These are phyloP conservation scores for Sphagnum contortum DNA, from an alignment of 225 moss, liverwort and hornwort species.

Conservation along the genomic window DNA sequence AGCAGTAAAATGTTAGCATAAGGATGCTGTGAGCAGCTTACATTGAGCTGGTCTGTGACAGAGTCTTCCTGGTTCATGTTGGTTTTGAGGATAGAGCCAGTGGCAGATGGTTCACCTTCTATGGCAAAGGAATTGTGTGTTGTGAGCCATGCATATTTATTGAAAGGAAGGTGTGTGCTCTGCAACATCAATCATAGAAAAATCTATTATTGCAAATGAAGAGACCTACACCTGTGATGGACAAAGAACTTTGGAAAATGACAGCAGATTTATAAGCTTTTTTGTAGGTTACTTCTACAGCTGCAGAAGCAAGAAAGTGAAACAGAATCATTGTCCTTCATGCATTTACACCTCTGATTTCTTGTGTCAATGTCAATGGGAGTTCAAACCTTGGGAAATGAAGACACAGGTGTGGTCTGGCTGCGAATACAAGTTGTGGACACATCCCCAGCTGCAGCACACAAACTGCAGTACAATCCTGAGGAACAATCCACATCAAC, in stretches of 20 bases:
- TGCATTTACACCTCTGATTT: neutral
- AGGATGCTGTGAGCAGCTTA: slow-evolving; percentile 12
- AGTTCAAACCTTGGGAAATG: slow-evolving; percentile 38
- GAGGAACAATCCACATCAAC: slow-evolving; percentile 44
- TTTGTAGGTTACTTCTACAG: neutral
- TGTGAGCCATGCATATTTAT: slow-evolving; percentile 85
- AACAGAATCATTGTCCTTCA: neutral
- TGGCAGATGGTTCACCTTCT: slow-evolving; percentile 23
- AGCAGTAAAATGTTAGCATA: too few relatives aligned
- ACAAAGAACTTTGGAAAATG: too few relatives aligned
- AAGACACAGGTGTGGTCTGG: slow-evolving; percentile 36
- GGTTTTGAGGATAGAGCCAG: slow-evolving; percentile 45
- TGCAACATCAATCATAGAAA: slow-evolving; percentile 15
- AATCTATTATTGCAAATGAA: too few relatives aligned
- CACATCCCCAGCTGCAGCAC: slow-evolving; percentile 16
- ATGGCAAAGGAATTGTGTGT: slow-evolving; percentile 85
- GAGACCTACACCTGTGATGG: too few relatives aligned
- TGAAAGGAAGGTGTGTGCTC: slow-evolving; percentile 71
- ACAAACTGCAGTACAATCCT: slow-evolving; percentile 62
- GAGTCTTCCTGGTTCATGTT: slow-evolving; percentile 71
- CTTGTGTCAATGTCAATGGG: neutral
- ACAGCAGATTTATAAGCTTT: neutral
- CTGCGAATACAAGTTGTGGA: slow-evolving; percentile 29
- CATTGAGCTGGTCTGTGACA: slow-evolving; percentile 66
- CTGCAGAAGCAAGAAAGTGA: neutral